These are phyloP conservation scores for Ogataea corticis DNA, from an alignment of 805 yeast species.

Conservation along the genomic window DNA sequence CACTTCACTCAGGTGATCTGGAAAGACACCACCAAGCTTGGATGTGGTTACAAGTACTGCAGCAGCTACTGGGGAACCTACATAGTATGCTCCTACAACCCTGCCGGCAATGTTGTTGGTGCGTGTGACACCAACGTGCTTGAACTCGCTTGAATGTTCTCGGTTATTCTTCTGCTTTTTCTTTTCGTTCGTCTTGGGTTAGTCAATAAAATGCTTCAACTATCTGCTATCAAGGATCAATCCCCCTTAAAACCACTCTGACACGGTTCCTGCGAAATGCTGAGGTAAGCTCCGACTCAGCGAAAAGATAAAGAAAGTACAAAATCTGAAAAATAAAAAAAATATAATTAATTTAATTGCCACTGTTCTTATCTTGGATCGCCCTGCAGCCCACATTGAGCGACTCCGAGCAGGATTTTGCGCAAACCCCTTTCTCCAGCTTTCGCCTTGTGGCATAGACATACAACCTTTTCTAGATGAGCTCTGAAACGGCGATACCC, in stretches of 20 bases:
- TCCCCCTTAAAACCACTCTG: too few species aligned
- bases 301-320: not conserved
- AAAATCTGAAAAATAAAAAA: not conserved
- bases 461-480: too few species aligned
- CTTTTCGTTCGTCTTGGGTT: constrained; percentile 1
- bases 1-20: constrained; percentile 81
- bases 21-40: constrained; percentile 59
- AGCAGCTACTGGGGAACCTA: constrained; percentile 52
- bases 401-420: too few species aligned
- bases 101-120: constrained; percentile 72
- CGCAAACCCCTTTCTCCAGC: too few species aligned
- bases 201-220: too few species aligned
- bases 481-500: not conserved
- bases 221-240: too few species aligned
- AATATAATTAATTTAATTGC: too few species aligned
- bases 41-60: constrained; percentile 62
- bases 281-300: not conserved
- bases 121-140: constrained; percentile 39
- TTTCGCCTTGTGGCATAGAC: too few species aligned
- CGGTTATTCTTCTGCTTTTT: not conserved
- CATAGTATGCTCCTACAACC: constrained; percentile 73
- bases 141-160: not conserved
- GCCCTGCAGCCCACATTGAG: not conserved
- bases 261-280: too few species aligned
- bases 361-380: not conserved